A percentile compares a stretch with the other conserved stretches of the same genome.
Conservation (phyloP, 352 stramenopile species). For the Globisporangium carolinianum region DNA sequence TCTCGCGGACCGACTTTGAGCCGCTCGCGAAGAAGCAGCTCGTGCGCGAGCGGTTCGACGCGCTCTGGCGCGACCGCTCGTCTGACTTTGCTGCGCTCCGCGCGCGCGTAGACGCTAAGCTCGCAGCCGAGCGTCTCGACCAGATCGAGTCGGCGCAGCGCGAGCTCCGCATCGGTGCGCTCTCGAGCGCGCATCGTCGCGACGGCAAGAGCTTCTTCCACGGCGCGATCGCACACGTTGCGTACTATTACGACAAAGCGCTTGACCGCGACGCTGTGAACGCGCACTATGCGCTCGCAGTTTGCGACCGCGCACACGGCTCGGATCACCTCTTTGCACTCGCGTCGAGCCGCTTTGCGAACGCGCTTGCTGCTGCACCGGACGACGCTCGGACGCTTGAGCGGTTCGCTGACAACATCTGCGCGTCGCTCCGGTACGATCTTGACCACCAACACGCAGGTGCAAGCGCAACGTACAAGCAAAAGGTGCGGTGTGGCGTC, state of each 20-base stretch:
- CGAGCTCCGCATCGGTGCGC: slow-evolving; percentile 67
- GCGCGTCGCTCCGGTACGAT: slow-evolving; percentile 74
- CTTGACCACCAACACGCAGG: slow-evolving; percentile 60
- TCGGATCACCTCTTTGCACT: slow-evolving; percentile 77
- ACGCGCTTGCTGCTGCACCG: slow-evolving; percentile 46
- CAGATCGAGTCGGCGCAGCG: slow-evolving; percentile 44
- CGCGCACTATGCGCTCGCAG: slow-evolving; percentile 65
- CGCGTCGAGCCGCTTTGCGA: slow-evolving; percentile 58
- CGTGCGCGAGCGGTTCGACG: slow-evolving; percentile 62
- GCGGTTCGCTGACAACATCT: slow-evolving; percentile 77
- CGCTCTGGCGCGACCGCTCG: slow-evolving; percentile 39
- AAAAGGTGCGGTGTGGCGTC: slow-evolving; percentile 63
- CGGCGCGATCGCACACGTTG: slow-evolving; percentile 76
- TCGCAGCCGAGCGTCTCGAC: slow-evolving; percentile 58
- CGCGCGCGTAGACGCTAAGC: slow-evolving; percentile 62
- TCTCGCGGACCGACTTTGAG: slow-evolving; percentile 68
- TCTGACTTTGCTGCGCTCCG: slow-evolving; percentile 72
- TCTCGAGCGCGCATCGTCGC: slow-evolving; percentile 44
- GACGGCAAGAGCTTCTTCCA: slow-evolving; percentile 86
- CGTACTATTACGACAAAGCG: slow-evolving; percentile 61
- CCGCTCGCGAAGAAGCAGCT: slow-evolving; percentile 77
- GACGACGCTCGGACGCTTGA: slow-evolving; percentile 62
- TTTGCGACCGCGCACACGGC: slow-evolving; percentile 45
- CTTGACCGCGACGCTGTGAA: slow-evolving; percentile 69
- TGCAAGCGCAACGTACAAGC: slow-evolving; percentile 53